Evolutionary conservation across 768 basidiomycete species (phyloP), one percentile per base, ranked within the genome.

Genomic region (Xerocomellus chrysenteron): DNA sequence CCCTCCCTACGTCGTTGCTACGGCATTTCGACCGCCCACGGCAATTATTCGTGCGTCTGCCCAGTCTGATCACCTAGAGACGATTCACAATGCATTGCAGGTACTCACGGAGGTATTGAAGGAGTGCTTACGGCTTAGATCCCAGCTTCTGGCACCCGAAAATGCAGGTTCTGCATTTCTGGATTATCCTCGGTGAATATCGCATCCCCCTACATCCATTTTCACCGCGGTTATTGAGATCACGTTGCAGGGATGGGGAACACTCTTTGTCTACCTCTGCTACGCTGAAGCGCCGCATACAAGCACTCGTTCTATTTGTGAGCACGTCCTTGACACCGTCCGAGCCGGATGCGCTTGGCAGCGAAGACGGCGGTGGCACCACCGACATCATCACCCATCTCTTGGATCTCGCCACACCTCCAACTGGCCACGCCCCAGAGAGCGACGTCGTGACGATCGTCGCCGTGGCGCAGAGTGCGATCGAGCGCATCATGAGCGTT

Each of bases 231-330:
- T 28, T 47, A 13, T 41, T 61, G 41, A 66, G 8, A 50, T 30
- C 1, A 13, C 5, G 36, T 39, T 19, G 39, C 46, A 88, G 86
- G 14, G 84, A 88, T 54, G 85, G 82, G 19, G 88, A 88, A 26
- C 80, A 82, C 35, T 70, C 78, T 1, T 70, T 69, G 26, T 75
- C 83, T 12, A 61, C 75, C 2, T 71, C 78, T 17, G 75, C 76
- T 3, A 65, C 76, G 3, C 62, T 80, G 46, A 84, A 77, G 58
- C 82, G 85, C 41, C 82, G 88, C 58, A 82, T 88, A 24, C 82
- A 87, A 53, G 79, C 88, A 4, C 78, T 94, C 4, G 71, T 94
- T 17, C 66, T 81, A 4, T 89, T 92, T 63, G 78, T 84, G 49
- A 81, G 84, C 12, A 72, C 76, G 48, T 80, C 82, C 19, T 63